Percentiles rank a stretch among this genome's conserved stretches.
phyloP scores from a whole-genome alignment of 2,329 filamentous ascomycete genomes.

The Botryosphaeria dothidea region DNA sequence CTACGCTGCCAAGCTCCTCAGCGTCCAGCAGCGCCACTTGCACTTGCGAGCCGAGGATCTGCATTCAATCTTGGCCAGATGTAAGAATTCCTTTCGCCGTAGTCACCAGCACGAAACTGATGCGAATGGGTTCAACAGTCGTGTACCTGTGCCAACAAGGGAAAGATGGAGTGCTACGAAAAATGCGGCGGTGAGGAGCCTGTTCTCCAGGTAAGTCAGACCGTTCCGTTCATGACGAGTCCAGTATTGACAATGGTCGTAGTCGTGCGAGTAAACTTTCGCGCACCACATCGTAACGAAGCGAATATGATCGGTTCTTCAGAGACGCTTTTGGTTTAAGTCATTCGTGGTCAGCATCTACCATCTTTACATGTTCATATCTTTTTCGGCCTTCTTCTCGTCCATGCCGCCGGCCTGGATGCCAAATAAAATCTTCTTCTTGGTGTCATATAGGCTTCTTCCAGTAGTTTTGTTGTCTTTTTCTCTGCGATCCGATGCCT shows the following conservation, averaged over 20 bases:
- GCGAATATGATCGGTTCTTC: not conserved
- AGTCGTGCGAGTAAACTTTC: conserved; percentile 7
- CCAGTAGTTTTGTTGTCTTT: not conserved
- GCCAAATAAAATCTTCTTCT: not conserved
- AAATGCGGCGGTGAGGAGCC: conserved; percentile 19
- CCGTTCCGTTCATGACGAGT: too few species aligned
- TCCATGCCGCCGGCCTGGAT: not conserved
- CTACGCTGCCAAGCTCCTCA: not conserved
- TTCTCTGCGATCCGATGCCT: not conserved
- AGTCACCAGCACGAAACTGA: not conserved
- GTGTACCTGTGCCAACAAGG: conserved; percentile 15
- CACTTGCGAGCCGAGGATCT: conserved; percentile 16
- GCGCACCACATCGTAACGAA: not conserved
- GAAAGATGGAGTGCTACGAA: conserved; percentile 17
- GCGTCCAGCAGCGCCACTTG: conserved; percentile 12
- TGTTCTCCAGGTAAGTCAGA: conserved; percentile 1
- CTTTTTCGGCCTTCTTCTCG: not conserved
- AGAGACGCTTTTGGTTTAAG: not conserved
- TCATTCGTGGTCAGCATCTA: not conserved
- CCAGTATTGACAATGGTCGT: not conserved
- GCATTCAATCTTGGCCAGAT: conserved; percentile 17
- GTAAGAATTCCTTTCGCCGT: not conserved
- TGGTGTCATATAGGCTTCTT: not conserved
- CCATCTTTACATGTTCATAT: not conserved
- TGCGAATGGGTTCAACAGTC: not conserved